Base-by-base conservation (phyloP, 2,329 filamentous ascomycete genomes). In the Penicillium janthinellum region DNA sequence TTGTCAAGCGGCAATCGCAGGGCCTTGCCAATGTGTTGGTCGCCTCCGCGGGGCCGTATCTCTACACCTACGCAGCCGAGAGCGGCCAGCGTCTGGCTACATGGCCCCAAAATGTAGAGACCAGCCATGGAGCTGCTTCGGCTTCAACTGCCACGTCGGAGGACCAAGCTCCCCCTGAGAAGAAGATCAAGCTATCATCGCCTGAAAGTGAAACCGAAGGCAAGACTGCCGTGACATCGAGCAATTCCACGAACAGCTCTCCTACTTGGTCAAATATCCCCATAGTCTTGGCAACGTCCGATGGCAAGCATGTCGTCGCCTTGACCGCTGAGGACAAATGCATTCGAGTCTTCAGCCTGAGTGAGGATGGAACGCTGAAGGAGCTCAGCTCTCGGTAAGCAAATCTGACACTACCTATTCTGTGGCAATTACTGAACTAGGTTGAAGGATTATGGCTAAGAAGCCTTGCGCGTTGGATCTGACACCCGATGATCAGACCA, bases 311-410 rank as follows among this genome's bases (percentile, higher is more conserved):
- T 77, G 74, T 96, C 20, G 80, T 96, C 44, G 90, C 87, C 22
- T 86, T 96, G 34, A 96, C 92, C 8, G 88, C 86, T n/a, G 91
- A 96, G 70, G 95, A 98, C 80, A 99, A 99, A 79, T 87, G 85
- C 52, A 83, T 99, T 42, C 90, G 91, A 74, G 91, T 97, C 0
- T 91, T 98, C 72, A 82, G 86, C 65, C 81, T 93, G 60, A 82
- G 86, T 34, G 78, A 82, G 2, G 76, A 84, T 54, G 90, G 88
- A 1, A 77, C 77, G 3, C 77, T 97, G 31, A 79, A 81, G 34
- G 83, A 91, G 70, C 73, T 92, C 58, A 96, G 89, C 74, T 83
- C 88, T 74, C 86, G 93, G 90, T 91, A 80, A 72, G 73, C 66
- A 14, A 11, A 42, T 31, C 50, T 14, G 49, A 25, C 14, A 12